Evolutionary conservation across 1,284 basidiomycete species (phyloP).

Genomic region (Ustilago loliicola): DNA sequence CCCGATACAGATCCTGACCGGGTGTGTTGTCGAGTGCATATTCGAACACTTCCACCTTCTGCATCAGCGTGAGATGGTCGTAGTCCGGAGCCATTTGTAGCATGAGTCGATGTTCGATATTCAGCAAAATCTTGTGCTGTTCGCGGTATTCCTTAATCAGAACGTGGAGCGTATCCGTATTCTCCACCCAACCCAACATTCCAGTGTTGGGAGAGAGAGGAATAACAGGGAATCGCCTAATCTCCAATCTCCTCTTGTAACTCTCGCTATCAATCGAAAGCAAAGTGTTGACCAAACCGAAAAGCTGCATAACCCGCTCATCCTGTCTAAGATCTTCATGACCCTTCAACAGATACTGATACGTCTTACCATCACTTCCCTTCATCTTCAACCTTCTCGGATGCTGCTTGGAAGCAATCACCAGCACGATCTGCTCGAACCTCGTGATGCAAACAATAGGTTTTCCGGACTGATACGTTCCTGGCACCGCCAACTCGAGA

Average conservation of each 20-base stretch:
- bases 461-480: slow-evolving; percentile 93
- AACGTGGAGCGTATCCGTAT: slow-evolving; percentile 97
- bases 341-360: slow-evolving; percentile 94
- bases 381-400: slow-evolving; percentile 89
- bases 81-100: slow-evolving; percentile 99
- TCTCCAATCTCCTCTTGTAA: slow-evolving; percentile 95
- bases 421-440: slow-evolving; percentile 73
- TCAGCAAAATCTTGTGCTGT: slow-evolving; percentile 86
- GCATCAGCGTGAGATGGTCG: slow-evolving; percentile 90
- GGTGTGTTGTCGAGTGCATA: slow-evolving; percentile 99
- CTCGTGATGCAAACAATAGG: slow-evolving; percentile 86
- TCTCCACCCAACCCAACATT: slow-evolving; percentile 93
- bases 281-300: slow-evolving; percentile 95
- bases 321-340: slow-evolving; percentile 99
- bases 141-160: slow-evolving; percentile 81
- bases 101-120: slow-evolving; percentile 98
- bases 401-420: slow-evolving; percentile 98
- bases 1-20: slow-evolving; percentile 97
- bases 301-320: slow-evolving; percentile 99
- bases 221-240: slow-evolving; percentile 92
- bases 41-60: slow-evolving; percentile 99
- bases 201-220: slow-evolving; percentile 97
- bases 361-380: slow-evolving; percentile 93
- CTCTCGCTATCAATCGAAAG: slow-evolving; percentile 92
- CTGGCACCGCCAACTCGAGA: slow-evolving; percentile 93